Conservation (phyloP, 805 yeast species). For the Schwanniomyces vanrijiae region DNA sequence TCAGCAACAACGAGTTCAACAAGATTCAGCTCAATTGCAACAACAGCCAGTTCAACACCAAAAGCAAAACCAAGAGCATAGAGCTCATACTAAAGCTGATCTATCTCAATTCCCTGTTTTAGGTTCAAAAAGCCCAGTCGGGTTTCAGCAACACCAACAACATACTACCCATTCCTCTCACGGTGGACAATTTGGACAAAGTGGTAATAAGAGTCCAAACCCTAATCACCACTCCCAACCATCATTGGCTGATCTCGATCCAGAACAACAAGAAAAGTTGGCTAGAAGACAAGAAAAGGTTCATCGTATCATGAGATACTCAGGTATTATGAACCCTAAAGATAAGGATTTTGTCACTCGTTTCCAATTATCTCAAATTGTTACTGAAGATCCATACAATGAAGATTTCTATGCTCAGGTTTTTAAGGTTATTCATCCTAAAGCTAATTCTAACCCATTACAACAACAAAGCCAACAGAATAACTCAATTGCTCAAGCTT, state of each 20-base stretch:
- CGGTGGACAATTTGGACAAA: slow-evolving; percentile 11
- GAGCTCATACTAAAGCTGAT: slow-evolving; percentile 22
- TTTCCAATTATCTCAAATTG: slow-evolving; percentile 91
- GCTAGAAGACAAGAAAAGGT: slow-evolving; percentile 74
- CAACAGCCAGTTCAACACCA: slow-evolving; percentile 10
- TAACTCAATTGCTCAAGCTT: slow-evolving; percentile 89
- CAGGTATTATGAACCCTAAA: slow-evolving; percentile 95
- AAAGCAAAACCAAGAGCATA: slow-evolving; percentile 2
- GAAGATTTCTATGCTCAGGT: slow-evolving; percentile 97
- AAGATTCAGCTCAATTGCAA: not conserved
- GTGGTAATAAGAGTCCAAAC: slow-evolving; percentile 14
- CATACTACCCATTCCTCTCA: slow-evolving; percentile 27
- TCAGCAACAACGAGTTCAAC: slow-evolving; percentile 4
- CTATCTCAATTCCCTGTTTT: slow-evolving; percentile 56
- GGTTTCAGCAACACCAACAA: not conserved
- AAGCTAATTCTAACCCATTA: slow-evolving; percentile 49
- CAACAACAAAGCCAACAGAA: slow-evolving; percentile 55
- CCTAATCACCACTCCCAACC: slow-evolving; percentile 25
- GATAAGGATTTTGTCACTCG: slow-evolving; percentile 95
- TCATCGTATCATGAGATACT: slow-evolving; percentile 70
- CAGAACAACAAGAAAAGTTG: slow-evolving; percentile 70
- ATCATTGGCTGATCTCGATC: slow-evolving; percentile 46
- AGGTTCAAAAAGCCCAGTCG: slow-evolving; percentile 39
- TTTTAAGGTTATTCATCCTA: slow-evolving; percentile 58
- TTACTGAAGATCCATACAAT: slow-evolving; percentile 94